Base-by-base conservation (phyloP, 768 basidiomycete species). In the Lactarius sanguifluus region DNA sequence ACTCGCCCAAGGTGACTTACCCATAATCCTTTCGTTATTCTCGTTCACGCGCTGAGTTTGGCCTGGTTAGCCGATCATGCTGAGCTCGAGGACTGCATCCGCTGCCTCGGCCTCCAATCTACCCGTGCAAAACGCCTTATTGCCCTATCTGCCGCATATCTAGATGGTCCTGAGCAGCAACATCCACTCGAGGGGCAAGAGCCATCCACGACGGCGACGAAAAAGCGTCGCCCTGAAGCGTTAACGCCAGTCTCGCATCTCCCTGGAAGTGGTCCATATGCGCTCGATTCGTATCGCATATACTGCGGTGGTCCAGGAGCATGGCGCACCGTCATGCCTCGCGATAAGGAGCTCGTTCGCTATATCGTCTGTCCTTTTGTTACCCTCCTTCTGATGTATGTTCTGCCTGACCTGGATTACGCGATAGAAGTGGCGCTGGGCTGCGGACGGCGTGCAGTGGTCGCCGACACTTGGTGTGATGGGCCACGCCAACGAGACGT, bases 361-460 rank as follows among this genome's bases (percentile, higher is more conserved):
- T 91, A 88, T 71, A 71, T 91, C 73, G 90, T 89, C 69, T 68
- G 86, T 75, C 60, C 16, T 28, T 23, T 13, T 58, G 5, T 47
- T 18, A 15, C n/a, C 20, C 40, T 45, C 36, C 18, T 32, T 55
- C 4, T 8, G 20, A 13, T 50, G 55, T 10, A 50, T 52, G 20
- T 52, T 28, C 13, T 5, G 25, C 23, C 25, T 52, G 25, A 34
- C 32, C 8, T 3, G 6, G 25, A 54, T 54, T 4, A 13, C 5
- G 18, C 20, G 30, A n/a, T 65, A 91, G 89, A 84, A 80, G 66
- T 91, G 89, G 89, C 85, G 85, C 73, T 91, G 89, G 89, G 88
- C 89, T 1, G 78, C 80, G 40, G 76, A 79, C 38, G 84, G 86
- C 61, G 75, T 77, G 65, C 72, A 81, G 64, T 89, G 86, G 86